Evolutionary conservation across 2,329 filamentous ascomycete genomes (phyloP), one percentile per base, ranked within the genome.

Genomic region (Aspergillus brasiliensis): DNA sequence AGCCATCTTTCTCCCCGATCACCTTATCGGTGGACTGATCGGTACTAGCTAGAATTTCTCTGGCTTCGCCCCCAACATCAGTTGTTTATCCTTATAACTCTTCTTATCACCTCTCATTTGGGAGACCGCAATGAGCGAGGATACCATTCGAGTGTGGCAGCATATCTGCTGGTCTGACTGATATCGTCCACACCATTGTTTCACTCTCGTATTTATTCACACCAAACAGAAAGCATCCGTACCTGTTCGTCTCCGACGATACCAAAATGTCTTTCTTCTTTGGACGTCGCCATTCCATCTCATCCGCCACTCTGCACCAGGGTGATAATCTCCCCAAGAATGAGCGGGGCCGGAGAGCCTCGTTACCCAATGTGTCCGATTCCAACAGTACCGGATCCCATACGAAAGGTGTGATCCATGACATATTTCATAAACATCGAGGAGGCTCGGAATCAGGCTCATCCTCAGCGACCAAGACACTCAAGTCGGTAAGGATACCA

Each of bases 261-360:
- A 23, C 6, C 28, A 57, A 15, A 27, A 71, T 73, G 70, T 63
- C 65, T 31, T 70, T 67, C 51, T 62, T 70, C 42, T 67, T 72
- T 27, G 67, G 70, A 28, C 69, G 69, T 53, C 70, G 68, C 34
- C 71, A 70, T 56, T 69, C 70, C 25, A 44, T 67, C 23, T 66
- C 70, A 17, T 66, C 66, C 23, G 60, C 58, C 40, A 44, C 60
- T 21, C 40, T 62, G 37, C 46, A 52, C 17, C 58, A 65, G 25
- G 31, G 59, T 19, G 61, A 63, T 27, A 49, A 49, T 23, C 27
- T 60, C 3, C 10, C 56, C 10, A 38, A 28, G 8, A 59, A n/a
- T 19, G 11, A 38, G 15, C 34, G 59, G 44, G 25, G 44, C 10
- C 53, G 62, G 53, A 49, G 62, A 27, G 56, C 53, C 1, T 62